Evolutionary conservation across 2,329 filamentous ascomycete genomes (phyloP).

Genomic region (Sordariomycetes sp.): DNA sequence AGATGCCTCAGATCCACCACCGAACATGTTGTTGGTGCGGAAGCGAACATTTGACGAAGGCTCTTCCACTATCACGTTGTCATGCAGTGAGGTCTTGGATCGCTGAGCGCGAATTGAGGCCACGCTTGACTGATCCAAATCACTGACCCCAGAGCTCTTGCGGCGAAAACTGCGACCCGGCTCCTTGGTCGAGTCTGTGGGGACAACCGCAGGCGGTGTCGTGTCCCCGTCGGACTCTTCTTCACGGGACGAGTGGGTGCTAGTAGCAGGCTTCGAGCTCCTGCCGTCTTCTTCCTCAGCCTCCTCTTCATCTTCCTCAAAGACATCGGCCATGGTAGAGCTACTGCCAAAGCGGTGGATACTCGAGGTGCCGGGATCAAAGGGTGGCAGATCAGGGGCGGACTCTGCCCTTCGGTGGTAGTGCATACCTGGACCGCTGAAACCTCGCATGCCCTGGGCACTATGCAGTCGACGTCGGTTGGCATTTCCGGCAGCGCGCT

Average conservation of each 20-base stretch:
- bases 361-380: slow-evolving; percentile 51
- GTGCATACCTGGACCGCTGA: slow-evolving; percentile 60
- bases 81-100: slow-evolving; percentile 40
- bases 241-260: slow-evolving; percentile 31
- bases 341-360: slow-evolving; percentile 56
- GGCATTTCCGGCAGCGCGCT: slow-evolving; percentile 44
- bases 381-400: slow-evolving; percentile 69
- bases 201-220: slow-evolving; percentile 19
- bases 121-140: slow-evolving; percentile 16
- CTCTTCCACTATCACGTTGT: slow-evolving; percentile 42
- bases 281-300: slow-evolving; percentile 37
- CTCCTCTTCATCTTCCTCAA: slow-evolving; percentile 73
- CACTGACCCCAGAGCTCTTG: slow-evolving; percentile 36
- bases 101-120: slow-evolving; percentile 34
- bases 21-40: slow-evolving; percentile 23
- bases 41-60: slow-evolving; percentile 29
- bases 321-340: slow-evolving; percentile 76
- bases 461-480: slow-evolving; percentile 65
- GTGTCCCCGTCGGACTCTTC: slow-evolving; percentile 35
- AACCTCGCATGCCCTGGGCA: slow-evolving; percentile 60
- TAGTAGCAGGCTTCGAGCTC: slow-evolving; percentile 12
- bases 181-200: slow-evolving; percentile 10
- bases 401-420: slow-evolving; percentile 74
- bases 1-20: slow-evolving; percentile 1
- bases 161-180: slow-evolving; percentile 22